Conservation (phyloP, 805 yeast genomes). For the Maudiozyma pseudohumilis region DNA sequence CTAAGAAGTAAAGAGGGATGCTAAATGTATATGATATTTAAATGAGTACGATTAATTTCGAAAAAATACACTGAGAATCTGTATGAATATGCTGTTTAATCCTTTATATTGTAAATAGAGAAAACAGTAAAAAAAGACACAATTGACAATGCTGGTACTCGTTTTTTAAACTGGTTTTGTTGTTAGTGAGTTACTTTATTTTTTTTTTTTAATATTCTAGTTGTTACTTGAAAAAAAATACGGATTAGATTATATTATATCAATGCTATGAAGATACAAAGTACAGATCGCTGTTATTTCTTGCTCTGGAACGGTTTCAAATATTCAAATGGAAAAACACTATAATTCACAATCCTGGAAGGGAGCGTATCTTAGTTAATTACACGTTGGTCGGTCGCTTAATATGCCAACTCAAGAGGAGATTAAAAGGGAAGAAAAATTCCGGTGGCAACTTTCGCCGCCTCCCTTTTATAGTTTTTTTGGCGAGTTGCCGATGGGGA, state of each 20-base stretch:
- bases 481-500: too few species aligned
- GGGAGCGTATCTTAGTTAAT: too few species aligned
- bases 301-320: too few species aligned
- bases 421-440: too few species aligned
- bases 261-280: conserved; percentile 2
- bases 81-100: not conserved
- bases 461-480: too few species aligned
- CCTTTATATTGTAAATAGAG: not conserved
- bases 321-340: too few species aligned
- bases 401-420: too few species aligned
- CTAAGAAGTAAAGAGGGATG: not conserved
- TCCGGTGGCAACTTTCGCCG: too few species aligned
- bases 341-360: too few species aligned
- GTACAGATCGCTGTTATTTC: too few species aligned
- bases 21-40: conserved; percentile 1
- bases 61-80: not conserved
- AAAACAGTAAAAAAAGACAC: not conserved
- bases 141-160: not conserved
- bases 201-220: not conserved
- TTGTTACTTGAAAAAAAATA: not conserved
- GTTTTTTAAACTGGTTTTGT: not conserved
- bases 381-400: too few species aligned
- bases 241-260: conserved; percentile 2
- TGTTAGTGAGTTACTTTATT: not conserved
- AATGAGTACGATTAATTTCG: not conserved